These are phyloP conservation scores for Crinitomyces ghanaensis DNA, from an alignment of 805 yeast species.

Conservation along the genomic window DNA sequence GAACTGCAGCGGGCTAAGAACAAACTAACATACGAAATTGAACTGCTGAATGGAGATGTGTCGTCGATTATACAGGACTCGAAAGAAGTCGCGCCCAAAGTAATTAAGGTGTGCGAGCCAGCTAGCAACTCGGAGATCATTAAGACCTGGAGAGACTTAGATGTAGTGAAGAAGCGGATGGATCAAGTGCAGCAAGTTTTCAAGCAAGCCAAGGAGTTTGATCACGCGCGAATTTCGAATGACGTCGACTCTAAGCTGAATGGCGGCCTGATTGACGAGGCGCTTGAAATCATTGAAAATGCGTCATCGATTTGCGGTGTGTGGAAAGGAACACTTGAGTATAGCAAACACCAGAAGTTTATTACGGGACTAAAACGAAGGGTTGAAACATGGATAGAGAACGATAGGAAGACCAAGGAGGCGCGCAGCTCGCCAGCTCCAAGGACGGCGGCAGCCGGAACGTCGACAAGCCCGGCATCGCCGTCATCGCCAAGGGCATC, in stretches of 20 bases:
- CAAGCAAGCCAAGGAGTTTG: slow-evolving; percentile 16
- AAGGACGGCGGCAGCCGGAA: slow-evolving; percentile 3
- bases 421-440: not conserved
- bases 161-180: slow-evolving; percentile 18
- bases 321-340: slow-evolving; percentile 20
- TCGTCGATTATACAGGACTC: slow-evolving; percentile 15
- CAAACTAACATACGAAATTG: slow-evolving; percentile 25
- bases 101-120: slow-evolving; percentile 12
- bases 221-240: slow-evolving; percentile 23
- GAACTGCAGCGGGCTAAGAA: slow-evolving; percentile 19
- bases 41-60: slow-evolving; percentile 23
- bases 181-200: slow-evolving; percentile 18
- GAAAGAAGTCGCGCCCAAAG: slow-evolving; percentile 9
- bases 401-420: not conserved
- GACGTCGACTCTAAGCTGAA: slow-evolving; percentile 10
- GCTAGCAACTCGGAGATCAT: slow-evolving; percentile 2
- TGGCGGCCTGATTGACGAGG: slow-evolving; percentile 11
- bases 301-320: slow-evolving; percentile 11
- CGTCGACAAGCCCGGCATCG: slow-evolving; percentile 3
- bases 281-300: slow-evolving; percentile 10
- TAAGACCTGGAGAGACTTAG: slow-evolving; percentile 16
- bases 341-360: slow-evolving; percentile 13
- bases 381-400: slow-evolving; percentile 11
- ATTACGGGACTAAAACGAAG: slow-evolving; percentile 15
- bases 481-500: not conserved